Evolutionary conservation across 768 basidiomycete species (phyloP), one percentile per base, ranked within the genome.

Genomic region (Nevesoporus exiguus): DNA sequence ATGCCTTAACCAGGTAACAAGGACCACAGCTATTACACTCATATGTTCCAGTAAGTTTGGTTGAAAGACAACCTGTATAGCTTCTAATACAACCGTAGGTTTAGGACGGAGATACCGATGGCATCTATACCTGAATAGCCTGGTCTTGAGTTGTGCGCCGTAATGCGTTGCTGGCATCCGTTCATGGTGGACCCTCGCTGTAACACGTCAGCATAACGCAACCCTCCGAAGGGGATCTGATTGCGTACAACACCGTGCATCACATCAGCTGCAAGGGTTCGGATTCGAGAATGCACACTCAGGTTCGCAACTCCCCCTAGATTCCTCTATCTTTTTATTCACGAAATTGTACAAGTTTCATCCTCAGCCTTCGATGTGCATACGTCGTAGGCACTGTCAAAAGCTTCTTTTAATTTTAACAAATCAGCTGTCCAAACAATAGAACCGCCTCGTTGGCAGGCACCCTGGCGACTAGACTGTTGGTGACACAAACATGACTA

Each of bases 131-230:
- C 48, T 50, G 36, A 33, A 40, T 24, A 34, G 33, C 22, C 33
- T 45, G 56, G 22, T 15, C 44, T 42, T 15, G 21, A 15, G 48
- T 56, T 51, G 58, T 31, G 51, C 61, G 61, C 66, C 65, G 66
- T 68, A 66, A 68, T 53, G 61, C 47, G 41, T 52, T 67, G 63
- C 61, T 66, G 66, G 66, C 66, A 68, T 61, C 39, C 34, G 43
- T 55, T 57, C 58, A 54, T 39, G 43, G 58, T 39, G 43, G 58
- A 66, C 66, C 65, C 56, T 68, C 66, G 13, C 29, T 53, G 29
- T 57, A 68, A 66, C 59, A 68, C 66, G 66, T 68, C 61, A 66
- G 42, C 66, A 59, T 61, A 44, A 65, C 63, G 58, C 56, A 34
- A 64, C 49, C 52, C 36, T 43, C 29, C 40, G 47, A 49, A 56